Evolutionary conservation across 1,284 basidiomycete species (phyloP).

Genomic region (Boletus mariae): DNA sequence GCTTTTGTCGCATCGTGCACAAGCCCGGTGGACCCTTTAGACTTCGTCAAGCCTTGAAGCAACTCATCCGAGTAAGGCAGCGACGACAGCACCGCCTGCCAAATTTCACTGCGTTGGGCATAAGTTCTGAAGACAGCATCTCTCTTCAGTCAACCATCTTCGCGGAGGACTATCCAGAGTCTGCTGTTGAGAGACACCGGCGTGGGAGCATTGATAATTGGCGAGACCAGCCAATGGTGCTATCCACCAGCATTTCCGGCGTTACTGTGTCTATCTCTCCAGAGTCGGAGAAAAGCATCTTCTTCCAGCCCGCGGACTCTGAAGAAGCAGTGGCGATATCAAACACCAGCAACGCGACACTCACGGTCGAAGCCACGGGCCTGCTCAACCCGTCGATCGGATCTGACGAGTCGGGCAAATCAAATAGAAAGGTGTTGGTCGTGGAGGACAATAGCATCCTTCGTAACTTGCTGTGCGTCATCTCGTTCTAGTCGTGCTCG

Average conservation of each 20-base stretch:
- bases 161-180: conserved; percentile 22
- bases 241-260: conserved; percentile 11
- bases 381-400: conserved; percentile 60
- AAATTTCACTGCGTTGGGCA: conserved; percentile 13
- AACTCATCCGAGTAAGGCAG: conserved; percentile 59
- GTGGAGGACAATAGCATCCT: conserved; percentile 84
- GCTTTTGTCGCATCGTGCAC: conserved; percentile 82
- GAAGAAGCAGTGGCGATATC: conserved; percentile 12
- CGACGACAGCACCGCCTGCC: conserved; percentile 28
- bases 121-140: conserved; percentile 25
- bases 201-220: conserved; percentile 26
- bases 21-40: conserved; percentile 87
- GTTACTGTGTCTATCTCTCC: conserved; percentile 20
- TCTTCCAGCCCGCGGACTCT: conserved; percentile 11
- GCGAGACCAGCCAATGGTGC: conserved; percentile 19
- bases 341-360: conserved; percentile 37
- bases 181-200: conserved; percentile 15
- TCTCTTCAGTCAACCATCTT: conserved; percentile 33
- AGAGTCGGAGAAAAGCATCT: conserved; percentile 23
- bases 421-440: conserved; percentile 62
- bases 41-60: conserved; percentile 65
- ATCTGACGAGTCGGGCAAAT: conserved; percentile 38
- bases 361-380: conserved; percentile 54
- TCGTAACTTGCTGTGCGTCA: conserved; percentile 62
- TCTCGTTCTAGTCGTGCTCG: conserved; percentile 1